Base-by-base conservation (phyloP, 1,284 basidiomycete genomes). In the Vanrija humicola region DNA sequence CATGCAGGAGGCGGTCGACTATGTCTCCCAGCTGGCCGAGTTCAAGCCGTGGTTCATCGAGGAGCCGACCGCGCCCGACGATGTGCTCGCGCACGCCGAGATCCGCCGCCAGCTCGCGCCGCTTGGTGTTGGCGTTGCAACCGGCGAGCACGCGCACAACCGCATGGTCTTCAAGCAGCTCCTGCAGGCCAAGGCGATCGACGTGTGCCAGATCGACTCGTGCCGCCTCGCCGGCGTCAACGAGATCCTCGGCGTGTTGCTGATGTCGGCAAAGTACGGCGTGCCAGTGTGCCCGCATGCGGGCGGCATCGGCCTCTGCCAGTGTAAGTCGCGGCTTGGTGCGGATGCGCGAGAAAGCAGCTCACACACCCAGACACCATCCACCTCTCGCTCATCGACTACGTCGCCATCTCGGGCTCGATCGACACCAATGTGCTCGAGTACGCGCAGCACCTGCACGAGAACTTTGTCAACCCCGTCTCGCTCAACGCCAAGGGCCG, bases 31-130 rank as follows among this genome's bases (percentile, higher is more conserved):
- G 57, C 80, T 96, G 38, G 82, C 83, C 59, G 82, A 83, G 56
- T 84, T 91, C 71, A 87, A 86, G 66, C 90, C 91, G 16, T 94
- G 92, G 91, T 95, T 92, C 78, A 94, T 94, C 65, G 91, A 94
- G 69, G 90, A 94, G 71, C 91, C 91, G 0, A 94, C 91, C 0
- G 90, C 90, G 0, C 91, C 89, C 1, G 91, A 94, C 68, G 90
- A 94, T 83, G 47, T 73, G 74, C 65, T 77, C 65, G 88, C 78
- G 3, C 79, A 80, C 58, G 78, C 78, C 18, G 64, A 66, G 14
- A 79, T 80, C 55, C 75, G 79, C 40, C 72, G 70, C 45, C 74
- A 69, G 1, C 81, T 93, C 53, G 86, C 86, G 70, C 87, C 87
- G n/a, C 77, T 87, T 68, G 87, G 86, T 0, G 91, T 96, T 61